Evolutionary conservation across 345 rosid genomes (phyloP), one percentile per base, ranked within the genome.

Genomic region (Gossypium longicalyx): DNA sequence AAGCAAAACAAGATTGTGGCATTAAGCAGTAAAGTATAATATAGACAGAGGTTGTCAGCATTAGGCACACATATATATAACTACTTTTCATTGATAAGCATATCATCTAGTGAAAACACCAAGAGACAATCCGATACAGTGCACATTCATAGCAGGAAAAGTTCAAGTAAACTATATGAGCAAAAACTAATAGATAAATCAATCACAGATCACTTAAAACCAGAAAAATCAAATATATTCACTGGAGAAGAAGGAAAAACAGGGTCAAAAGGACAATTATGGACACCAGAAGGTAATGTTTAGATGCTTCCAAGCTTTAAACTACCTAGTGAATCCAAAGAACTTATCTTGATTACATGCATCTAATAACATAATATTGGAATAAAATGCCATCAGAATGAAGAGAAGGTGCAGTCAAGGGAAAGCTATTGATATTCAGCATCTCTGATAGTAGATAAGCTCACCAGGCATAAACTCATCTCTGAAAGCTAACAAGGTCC

Each of bases 291-390:
- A 44, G 38, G 12, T 23, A 23, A 49, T 12, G 15, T 48, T 62
- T 63, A 53, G 29, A 51, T 27, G 57, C 13, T 49, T 29, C 16
- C 59, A 48, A 74, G 70, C 51, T 45, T 87, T 61, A 61, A 27
- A 61, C 44, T 27, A 61, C 29, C 10, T 27, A 61, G 44, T 29
- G 63, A 23, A 22, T 59, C 44, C 66, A 29, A 29, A 27, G 19
- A 61, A 27, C 16, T 25, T 15, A 61, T 15, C 65, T 6, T 16
- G 65, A 27, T 15, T 13, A 61, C n/a, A 61, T 9, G 65, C 65
- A n/a, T 27, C 65, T 61, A 27, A 27, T 61, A 61, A 61, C 44
- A 27, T 61, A 2, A 27, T 15, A 61, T 8, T 59, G 64, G 25
- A 59, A 58, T 23, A 25, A 59, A 61, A 61, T 61, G 43, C 65